phyloP scores from a whole-genome alignment of 78 protist genomes.

The Protostelium mycophagum region DNA sequence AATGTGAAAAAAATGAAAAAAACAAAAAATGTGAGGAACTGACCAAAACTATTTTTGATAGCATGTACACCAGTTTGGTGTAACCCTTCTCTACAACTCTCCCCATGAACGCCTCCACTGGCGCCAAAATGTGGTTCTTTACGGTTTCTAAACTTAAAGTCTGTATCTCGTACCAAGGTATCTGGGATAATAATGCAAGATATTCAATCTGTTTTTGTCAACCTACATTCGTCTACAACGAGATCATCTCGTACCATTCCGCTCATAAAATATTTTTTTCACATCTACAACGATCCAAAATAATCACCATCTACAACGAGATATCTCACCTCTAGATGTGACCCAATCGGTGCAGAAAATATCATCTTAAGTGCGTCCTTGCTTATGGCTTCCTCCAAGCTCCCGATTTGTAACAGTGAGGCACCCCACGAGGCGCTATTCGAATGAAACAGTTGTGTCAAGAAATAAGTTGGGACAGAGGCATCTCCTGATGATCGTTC shows the following conservation, averaged over 20 bases:
- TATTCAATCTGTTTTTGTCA: not conserved
- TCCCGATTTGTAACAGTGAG: not conserved
- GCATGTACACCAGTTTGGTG: not conserved
- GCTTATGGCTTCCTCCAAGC: not conserved
- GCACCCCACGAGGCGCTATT: not conserved
- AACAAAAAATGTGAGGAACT: not conserved
- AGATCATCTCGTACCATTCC: too few species aligned
- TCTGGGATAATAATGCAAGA: not conserved
- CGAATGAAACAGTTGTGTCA: not conserved
- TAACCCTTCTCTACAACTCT: not conserved
- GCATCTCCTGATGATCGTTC: too few species aligned
- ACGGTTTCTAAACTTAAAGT: not conserved
- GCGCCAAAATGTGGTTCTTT: not conserved
- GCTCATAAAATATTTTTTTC: too few species aligned
- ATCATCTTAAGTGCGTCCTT: not conserved
- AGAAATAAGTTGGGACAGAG: not conserved
- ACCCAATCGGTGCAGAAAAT: not conserved
- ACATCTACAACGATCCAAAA: too few species aligned
- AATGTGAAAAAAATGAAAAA: not conserved
- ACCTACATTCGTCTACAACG: not conserved
- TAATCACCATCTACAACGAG: too few species aligned
- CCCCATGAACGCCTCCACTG: not conserved
- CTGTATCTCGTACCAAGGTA: not conserved
- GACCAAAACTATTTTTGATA: not conserved
- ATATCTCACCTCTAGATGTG: not conserved